phyloP scores from a whole-genome alignment of 495 filamentous ascomycete genomes.

The Chaetomidium leptoderma region DNA sequence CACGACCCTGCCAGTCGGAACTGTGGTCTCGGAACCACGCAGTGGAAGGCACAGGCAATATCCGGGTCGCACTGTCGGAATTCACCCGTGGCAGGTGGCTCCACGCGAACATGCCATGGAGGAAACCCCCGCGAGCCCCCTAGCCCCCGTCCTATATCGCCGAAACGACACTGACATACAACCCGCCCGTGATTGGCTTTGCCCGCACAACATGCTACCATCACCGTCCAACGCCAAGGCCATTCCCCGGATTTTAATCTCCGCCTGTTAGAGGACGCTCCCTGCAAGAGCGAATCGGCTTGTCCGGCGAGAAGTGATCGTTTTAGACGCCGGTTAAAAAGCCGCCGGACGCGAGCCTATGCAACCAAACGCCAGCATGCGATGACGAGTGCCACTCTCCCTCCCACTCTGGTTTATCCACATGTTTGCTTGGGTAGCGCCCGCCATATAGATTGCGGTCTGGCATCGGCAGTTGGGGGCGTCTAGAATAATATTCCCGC shows the following conservation, averaged over 20 bases:
- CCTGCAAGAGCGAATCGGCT: conserved; percentile 23
- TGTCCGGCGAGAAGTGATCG: conserved; percentile 15
- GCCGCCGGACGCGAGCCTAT: background rate
- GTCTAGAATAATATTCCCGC: background rate
- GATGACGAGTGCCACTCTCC: conserved; percentile 8
- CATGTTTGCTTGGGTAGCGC: background rate
- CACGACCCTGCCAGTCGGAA: background rate
- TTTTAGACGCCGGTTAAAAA: conserved; percentile 20
- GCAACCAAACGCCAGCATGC: background rate
- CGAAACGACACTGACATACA: conserved; percentile 6
- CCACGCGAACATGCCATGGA: conserved; percentile 4
- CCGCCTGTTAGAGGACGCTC: conserved; percentile 19
- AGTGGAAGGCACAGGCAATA: conserved; percentile 12
- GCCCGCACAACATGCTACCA: background rate
- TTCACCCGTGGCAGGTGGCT: conserved; percentile 13
- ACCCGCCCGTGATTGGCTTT: conserved; percentile 4
- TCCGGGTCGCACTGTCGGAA: conserved; percentile 18
- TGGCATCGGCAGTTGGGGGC: conserved; percentile 3
- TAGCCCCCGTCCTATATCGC: conserved; percentile 8
- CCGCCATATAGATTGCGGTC: background rate
- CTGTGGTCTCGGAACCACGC: background rate
- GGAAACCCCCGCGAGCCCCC: background rate
- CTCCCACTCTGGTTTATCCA: background rate
- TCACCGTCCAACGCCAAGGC: conserved; percentile 15
- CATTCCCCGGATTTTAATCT: conserved; percentile 28